phyloP scores from a whole-genome alignment of 345 rosid species.

The Gossypium sturtianum region DNA sequence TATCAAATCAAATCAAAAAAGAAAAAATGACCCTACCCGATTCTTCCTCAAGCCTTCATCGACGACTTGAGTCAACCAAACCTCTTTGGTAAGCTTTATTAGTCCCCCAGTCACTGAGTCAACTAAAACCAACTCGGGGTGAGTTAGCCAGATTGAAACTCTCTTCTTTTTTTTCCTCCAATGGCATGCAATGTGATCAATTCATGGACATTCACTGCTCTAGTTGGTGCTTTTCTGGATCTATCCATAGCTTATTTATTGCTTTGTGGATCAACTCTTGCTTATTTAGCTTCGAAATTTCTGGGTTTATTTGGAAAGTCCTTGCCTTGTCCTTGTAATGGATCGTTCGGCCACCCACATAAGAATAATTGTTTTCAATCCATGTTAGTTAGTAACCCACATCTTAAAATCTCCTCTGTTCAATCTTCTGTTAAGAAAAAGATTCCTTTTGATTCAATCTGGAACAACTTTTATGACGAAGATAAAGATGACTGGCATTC shows the following conservation, averaged over 20 bases:
- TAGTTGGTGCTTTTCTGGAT: slow-evolving; percentile 61
- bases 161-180: not conserved
- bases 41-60: not conserved
- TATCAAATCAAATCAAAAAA: not conserved
- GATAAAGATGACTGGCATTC: slow-evolving; percentile 15
- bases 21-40: not conserved
- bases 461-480: slow-evolving; percentile 15
- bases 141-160: slow-evolving; percentile 4
- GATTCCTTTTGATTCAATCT: slow-evolving; percentile 44
- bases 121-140: slow-evolving; percentile 4
- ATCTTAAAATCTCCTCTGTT: slow-evolving; percentile 37
- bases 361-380: slow-evolving; percentile 44
- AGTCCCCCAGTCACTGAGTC: not conserved
- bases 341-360: slow-evolving; percentile 32
- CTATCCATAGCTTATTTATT: slow-evolving; percentile 32
- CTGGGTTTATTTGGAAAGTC: slow-evolving; percentile 42
- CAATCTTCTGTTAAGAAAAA: slow-evolving; percentile 30
- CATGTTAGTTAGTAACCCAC: slow-evolving; percentile 28
- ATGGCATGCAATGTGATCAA: slow-evolving; percentile 41
- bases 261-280: slow-evolving; percentile 28
- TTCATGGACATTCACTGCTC: slow-evolving; percentile 49
- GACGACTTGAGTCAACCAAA: not conserved
- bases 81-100: not conserved
- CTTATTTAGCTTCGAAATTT: slow-evolving; percentile 41
- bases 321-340: slow-evolving; percentile 64